phyloP scores from a whole-genome alignment of 106 monocot genomes.

The Vanilla planifolia region DNA sequence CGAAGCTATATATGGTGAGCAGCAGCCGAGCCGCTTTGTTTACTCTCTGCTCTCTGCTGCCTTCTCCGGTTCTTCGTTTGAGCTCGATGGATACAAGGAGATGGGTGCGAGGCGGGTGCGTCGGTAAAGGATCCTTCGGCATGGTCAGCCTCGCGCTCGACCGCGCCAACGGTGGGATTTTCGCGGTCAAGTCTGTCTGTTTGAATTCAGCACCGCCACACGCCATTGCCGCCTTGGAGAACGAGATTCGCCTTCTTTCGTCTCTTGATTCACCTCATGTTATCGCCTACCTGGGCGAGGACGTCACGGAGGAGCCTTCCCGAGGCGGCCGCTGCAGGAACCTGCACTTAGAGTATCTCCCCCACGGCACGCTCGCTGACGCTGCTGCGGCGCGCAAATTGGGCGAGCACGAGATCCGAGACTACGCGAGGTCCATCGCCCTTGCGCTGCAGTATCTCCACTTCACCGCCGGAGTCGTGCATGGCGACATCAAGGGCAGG shows the following conservation, averaged over 20 bases:
- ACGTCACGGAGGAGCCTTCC: neutral
- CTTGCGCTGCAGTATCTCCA: constrained; percentile 21
- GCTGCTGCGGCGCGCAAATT: constrained; percentile 8
- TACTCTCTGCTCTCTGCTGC: too few species aligned
- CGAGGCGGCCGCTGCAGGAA: constrained; percentile 6
- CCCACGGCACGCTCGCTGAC: constrained; percentile 28
- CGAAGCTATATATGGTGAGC: too few species aligned
- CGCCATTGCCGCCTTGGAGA: constrained; percentile 15
- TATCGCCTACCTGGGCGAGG: constrained; percentile 30
- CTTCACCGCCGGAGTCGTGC: constrained; percentile 18
- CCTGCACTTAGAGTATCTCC: constrained; percentile 31
- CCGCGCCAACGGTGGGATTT: constrained; percentile 12
- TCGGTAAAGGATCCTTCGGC: constrained; percentile 60
- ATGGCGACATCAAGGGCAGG: constrained; percentile 28
- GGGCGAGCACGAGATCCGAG: constrained; percentile 11
- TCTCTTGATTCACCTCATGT: constrained; percentile 19
- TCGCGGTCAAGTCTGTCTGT: constrained; percentile 45
- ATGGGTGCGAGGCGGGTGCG: constrained; percentile 27
- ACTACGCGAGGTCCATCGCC: constrained; percentile 12
- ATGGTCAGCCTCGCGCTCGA: constrained; percentile 43
- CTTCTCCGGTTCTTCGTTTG: too few species aligned
- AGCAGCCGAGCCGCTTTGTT: too few species aligned
- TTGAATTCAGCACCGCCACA: neutral
- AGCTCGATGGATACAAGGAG: neutral
- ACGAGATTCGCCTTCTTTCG: constrained; percentile 22